These are phyloP conservation scores for Rhodomyrtus tomentosa DNA, from an alignment of 345 rosid genomes.

Conservation along the genomic window DNA sequence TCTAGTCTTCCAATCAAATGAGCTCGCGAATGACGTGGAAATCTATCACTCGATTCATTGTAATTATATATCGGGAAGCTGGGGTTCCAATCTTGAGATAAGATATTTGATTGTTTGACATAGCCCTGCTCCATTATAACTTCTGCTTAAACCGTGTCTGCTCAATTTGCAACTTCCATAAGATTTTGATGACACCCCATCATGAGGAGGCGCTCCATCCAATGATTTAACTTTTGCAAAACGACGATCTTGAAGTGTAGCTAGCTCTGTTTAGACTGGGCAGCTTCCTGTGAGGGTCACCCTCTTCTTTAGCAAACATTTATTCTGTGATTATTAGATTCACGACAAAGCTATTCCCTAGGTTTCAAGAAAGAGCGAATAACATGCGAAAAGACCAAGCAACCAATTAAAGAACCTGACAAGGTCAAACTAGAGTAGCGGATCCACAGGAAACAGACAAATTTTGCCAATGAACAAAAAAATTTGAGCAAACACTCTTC, in stretches of 20 bases:
- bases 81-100: background rate
- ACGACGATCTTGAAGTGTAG: background rate
- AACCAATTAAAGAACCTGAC: background rate
- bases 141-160: background rate
- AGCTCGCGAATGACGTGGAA: background rate
- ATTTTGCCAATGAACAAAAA: background rate
- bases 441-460: background rate
- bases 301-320: background rate
- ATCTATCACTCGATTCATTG: background rate
- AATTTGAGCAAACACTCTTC: constrained; percentile 1
- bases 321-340: background rate
- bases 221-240: background rate
- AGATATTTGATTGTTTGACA: background rate
- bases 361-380: background rate
- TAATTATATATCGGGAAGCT: background rate
- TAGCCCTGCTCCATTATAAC: background rate
- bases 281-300: background rate
- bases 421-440: background rate
- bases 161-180: background rate
- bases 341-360: background rate
- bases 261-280: background rate
- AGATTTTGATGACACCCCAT: background rate
- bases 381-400: background rate
- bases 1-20: background rate
- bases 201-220: background rate